Evolutionary conservation across 306 rosid genomes (phyloP).

Genomic region (Glycine soja): DNA sequence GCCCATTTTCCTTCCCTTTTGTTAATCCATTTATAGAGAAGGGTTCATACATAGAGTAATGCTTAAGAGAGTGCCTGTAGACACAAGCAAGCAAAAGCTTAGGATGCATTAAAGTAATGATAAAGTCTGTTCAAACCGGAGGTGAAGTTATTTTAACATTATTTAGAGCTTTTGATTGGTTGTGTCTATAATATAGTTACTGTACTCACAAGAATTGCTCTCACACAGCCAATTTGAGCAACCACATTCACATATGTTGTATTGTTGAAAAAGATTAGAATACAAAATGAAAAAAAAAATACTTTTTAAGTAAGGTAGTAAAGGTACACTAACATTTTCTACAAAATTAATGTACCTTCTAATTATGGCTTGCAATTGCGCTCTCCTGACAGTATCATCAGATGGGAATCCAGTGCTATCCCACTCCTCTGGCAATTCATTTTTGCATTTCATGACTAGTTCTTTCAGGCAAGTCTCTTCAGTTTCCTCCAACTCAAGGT

Average conservation of each 20-base stretch:
- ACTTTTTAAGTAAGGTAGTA: background rate
- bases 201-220: background rate
- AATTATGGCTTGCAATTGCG: conserved; percentile 80
- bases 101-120: background rate
- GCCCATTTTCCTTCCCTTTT: background rate
- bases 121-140: background rate
- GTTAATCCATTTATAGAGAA: background rate
- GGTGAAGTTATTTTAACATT: background rate
- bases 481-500: conserved; percentile 54
- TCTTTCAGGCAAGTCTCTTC: conserved; percentile 71
- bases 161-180: background rate
- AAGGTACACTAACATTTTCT: background rate
- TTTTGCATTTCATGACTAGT: conserved; percentile 64
- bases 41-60: background rate
- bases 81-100: conserved; percentile 1
- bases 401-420: conserved; percentile 65
- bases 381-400: conserved; percentile 64
- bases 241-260: background rate
- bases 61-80: background rate
- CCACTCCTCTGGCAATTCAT: conserved; percentile 81
- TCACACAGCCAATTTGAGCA: background rate
- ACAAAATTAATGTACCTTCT: conserved; percentile 60
- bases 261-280: background rate
- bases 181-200: background rate
- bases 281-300: background rate